Conservation (phyloP, 2,329 filamentous ascomycete genomes). For the Didymella pinodella region DNA sequence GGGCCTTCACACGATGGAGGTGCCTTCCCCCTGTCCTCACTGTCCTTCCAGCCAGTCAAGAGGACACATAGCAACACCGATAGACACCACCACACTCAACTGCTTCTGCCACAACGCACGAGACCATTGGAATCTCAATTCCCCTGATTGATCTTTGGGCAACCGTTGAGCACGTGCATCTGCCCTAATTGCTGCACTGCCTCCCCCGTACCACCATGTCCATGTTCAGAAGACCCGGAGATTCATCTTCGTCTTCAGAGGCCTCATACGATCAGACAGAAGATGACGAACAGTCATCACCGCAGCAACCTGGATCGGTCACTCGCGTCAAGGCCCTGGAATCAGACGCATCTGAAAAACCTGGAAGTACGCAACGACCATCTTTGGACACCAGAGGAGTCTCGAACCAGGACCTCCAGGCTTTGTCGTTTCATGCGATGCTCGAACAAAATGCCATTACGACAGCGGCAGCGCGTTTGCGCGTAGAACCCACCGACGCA, state of each 20-base stretch:
- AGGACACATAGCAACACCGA: slow-evolving; percentile 15
- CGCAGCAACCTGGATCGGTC: slow-evolving; percentile 28
- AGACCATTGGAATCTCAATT: background rate
- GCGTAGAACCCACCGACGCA: slow-evolving; percentile 43
- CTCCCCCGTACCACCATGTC: slow-evolving; percentile 30
- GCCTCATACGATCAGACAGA: slow-evolving; percentile 32
- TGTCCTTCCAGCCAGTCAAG: slow-evolving; percentile 29
- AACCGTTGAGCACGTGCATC: background rate
- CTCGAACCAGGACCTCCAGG: slow-evolving; percentile 41
- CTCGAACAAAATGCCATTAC: slow-evolving; percentile 55
- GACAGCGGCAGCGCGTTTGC: slow-evolving; percentile 50
- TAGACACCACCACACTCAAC: slow-evolving; percentile 1
- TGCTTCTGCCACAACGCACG: background rate
- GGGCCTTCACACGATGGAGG: slow-evolving; percentile 37
- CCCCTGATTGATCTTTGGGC: background rate
- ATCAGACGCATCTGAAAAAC: slow-evolving; percentile 30
- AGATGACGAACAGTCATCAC: slow-evolving; percentile 27
- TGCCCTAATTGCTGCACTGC: background rate
- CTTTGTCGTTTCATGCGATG: slow-evolving; percentile 55
- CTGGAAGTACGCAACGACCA: slow-evolving; percentile 20
- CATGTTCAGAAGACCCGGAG: slow-evolving; percentile 47
- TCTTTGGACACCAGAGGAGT: slow-evolving; percentile 29
- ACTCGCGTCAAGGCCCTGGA: slow-evolving; percentile 43
- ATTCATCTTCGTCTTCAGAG: slow-evolving; percentile 39
- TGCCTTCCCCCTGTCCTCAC: slow-evolving; percentile 30